Percentiles rank a stretch among this genome's conserved stretches.
Evolutionary conservation across 2,329 filamentous ascomycete genomes (phyloP).

Genomic region (Verticillium albo-atrum): DNA sequence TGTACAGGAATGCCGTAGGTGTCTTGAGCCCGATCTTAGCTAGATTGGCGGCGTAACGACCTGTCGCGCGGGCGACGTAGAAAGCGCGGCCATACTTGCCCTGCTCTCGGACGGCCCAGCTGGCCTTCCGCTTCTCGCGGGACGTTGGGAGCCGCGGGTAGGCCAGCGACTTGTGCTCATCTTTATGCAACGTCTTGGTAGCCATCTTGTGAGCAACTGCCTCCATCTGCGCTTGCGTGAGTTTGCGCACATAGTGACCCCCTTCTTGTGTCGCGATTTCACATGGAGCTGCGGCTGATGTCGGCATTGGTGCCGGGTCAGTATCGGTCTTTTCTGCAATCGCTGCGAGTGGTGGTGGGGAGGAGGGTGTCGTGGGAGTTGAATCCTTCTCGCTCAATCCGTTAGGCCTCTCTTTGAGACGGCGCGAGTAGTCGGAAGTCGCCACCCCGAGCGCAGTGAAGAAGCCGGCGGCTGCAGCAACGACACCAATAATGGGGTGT

Average conservation of each 20-base stretch:
- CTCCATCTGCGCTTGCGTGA: slow-evolving; percentile 19
- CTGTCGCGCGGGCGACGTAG: slow-evolving; percentile 32
- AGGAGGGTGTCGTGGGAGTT: not conserved
- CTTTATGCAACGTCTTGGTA: slow-evolving; percentile 38
- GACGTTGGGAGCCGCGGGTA: slow-evolving; percentile 10
- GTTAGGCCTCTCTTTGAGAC: slow-evolving; percentile 8
- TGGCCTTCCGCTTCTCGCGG: slow-evolving; percentile 15
- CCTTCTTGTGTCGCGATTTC: no score
- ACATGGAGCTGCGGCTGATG: not conserved
- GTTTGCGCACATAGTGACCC: not conserved
- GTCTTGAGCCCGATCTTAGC: slow-evolving; percentile 57
- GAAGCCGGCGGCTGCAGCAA: slow-evolving; percentile 62
- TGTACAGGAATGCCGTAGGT: slow-evolving; percentile 65
- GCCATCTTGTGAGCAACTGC: slow-evolving; percentile 23
- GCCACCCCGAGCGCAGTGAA: slow-evolving; percentile 61
- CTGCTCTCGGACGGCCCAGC: slow-evolving; percentile 19
- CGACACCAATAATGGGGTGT: slow-evolving; percentile 60
- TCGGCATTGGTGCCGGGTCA: not conserved
- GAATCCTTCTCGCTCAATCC: not conserved
- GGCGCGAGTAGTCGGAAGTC: slow-evolving; percentile 15
- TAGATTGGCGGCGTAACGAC: slow-evolving; percentile 55
- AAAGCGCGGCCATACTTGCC: slow-evolving; percentile 19
- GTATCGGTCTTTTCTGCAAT: not conserved
- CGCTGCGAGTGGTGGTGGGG: not conserved
- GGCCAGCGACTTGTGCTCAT: slow-evolving; percentile 32